Percentiles rank a stretch among this genome's conserved stretches.
Conservation (phyloP, 2,329 filamentous ascomycete species). For the Fusarium sp. region DNA sequence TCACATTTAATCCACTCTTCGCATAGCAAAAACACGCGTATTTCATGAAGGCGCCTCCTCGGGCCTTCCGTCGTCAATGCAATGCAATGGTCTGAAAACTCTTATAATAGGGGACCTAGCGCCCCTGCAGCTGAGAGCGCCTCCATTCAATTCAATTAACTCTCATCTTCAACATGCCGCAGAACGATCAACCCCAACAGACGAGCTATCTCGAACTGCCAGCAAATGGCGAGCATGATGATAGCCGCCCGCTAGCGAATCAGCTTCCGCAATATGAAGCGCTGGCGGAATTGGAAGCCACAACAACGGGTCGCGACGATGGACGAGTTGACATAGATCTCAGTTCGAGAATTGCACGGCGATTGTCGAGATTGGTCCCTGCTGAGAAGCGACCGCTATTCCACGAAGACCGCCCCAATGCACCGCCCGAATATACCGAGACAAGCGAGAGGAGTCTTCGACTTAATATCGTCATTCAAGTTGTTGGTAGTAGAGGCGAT, state of each 20-base stretch:
- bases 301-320: neutral
- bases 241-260: neutral
- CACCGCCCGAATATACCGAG: neutral
- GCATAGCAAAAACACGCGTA: too few species aligned
- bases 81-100: too few species aligned
- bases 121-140: too few species aligned
- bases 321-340: slow-evolving; percentile 20
- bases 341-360: slow-evolving; percentile 1
- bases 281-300: neutral
- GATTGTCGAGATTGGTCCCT: neutral
- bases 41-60: too few species aligned
- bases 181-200: too few species aligned
- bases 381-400: neutral
- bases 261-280: neutral
- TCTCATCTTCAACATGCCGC: too few species aligned
- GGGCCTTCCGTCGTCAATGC: too few species aligned
- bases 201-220: neutral
- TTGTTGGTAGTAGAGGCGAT: slow-evolving; percentile 25
- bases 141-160: too few species aligned
- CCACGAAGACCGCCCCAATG: neutral
- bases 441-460: neutral
- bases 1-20: too few species aligned
- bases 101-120: too few species aligned
- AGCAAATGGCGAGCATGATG: neutral
- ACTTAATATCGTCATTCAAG: slow-evolving; percentile 28